Evolutionary conservation across 73 alveolate species (phyloP), one percentile per base, ranked within the genome.

Genomic region (Uronychia setigera): DNA sequence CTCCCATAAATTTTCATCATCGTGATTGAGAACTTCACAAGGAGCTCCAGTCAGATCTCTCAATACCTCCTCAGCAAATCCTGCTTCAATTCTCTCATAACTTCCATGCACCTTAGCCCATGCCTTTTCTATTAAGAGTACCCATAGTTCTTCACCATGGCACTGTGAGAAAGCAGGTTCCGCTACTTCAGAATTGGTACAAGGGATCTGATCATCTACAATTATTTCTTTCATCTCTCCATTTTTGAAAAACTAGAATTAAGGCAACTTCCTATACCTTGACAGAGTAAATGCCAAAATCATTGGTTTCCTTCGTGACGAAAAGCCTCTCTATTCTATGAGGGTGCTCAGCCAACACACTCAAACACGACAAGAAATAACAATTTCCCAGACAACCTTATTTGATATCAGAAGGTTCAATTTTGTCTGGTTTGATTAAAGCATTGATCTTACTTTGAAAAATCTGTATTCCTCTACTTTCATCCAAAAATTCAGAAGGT

Each of bases 21-120:
- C 98, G 79, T 91, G 93, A 83, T 92, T 95, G 76, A 98, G 91
- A 58, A 91, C 93, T 67, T 91, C 92, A 25, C 97, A 91, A 28
- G 99, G 99, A 33, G 98, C 99, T 76, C 99, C 99, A 1, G 99
- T 97, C 86, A 98, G 78, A 88, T 96, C 99, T 79, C 97, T 90
- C 11, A 98, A 79, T 0, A 94, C 98, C 60, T 95, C 92, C 80
- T 94, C 97, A 34, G 98, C 94, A 88, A 92, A 95, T 33, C 99
- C 99, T 33, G 98, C 96, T 81, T 96, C 98, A 57, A 94, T 94
- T 58, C 97, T 92, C 78, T 96, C 96, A 89, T 98, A 98, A 30
- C 98, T 83, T 14, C 98, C 97, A 80, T 97, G 95, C 1, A 97
- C 87, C 82, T 95, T 95, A 19, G 99, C 99, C 98, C 98, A 97